Evolutionary conservation across 495 filamentous ascomycete genomes (phyloP), one percentile per base, ranked within the genome.

Genomic region (Platismatia glauca): DNA sequence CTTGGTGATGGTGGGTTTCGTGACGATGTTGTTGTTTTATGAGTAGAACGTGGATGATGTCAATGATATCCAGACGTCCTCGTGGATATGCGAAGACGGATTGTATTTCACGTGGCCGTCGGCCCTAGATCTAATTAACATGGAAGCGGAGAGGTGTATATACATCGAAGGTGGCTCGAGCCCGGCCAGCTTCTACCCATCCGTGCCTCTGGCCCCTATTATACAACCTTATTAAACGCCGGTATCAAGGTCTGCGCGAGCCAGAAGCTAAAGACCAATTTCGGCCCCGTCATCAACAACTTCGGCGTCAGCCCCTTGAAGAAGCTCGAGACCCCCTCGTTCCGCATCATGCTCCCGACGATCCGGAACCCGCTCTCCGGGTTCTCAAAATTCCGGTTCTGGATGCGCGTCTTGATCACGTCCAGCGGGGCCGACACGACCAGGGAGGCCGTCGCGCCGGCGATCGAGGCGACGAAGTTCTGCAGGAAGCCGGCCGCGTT

Each of bases 221-320:
- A 86, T 71, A 86, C 74, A 65, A 85, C 73, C 73, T 83, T 81
- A 64, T 78, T 77, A 70, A 87, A 88, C 22, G 83, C 81, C 63
- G 85, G 85, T 72, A 96, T 96, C 67, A 96, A 77, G 50, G 90
- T 95, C 79, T 96, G 91, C 62, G 92, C 94, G 68, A 99, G 82
- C 94, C 94, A 99, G 84, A 99, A 99, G 67, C 91, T 96, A 82
- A 98, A 98, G 61, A 97, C 92, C 58, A 98, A 80, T 82, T 98
- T 98, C 64, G 94, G 94, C 37, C 94, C 94, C 27, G 94, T 98
- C 92, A 97, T 97, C 69, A 98, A 80, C 66, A 98, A 82, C 84
- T 99, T 99, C 58, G 94, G 94, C 52, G 89, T 89, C 60, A 99
- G 75, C 20, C 94, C 94, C 83, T 99, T 99, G 84, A 99, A 99